Base-by-base conservation (phyloP, 225 moss, liverwort and hornwort species). In the Sphagnum contortum region DNA sequence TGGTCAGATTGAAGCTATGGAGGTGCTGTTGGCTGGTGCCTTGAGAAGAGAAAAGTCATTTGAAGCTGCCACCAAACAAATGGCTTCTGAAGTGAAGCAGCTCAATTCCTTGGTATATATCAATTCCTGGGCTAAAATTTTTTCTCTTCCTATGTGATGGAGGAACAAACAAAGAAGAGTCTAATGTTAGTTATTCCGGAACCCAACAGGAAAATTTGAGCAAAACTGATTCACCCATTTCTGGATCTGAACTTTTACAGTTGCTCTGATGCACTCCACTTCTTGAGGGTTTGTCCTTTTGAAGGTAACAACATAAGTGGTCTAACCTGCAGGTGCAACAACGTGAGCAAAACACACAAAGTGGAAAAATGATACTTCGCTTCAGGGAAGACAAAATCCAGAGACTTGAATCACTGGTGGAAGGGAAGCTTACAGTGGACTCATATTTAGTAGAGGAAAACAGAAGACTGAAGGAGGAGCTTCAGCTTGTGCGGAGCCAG, bases 351-450 rank as follows among this genome's bases (percentile, higher is more conserved):
- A 90, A 96, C 60, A 80, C 95, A 12, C 95, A 96, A 56, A 90
- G 90, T 57, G 78, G 84, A 11, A 92, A 85, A 50, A 92, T 96
- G 95, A 92, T 96, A 55, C 80, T 96, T 50, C 82, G 95, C 12
- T 96, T 96, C 66, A 84, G 92, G 59, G 95, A 96, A 50, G 95
- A 96, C 9, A 96, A 90, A 67, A 92, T 96, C 64, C 86, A 88
- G 48, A 83, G 88, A 66, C 68, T 96, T 64, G 95, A 96, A 75
- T 72, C 69, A 12, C 67, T 88, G 47, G 78, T 87, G 44, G 83
- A 74, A 50, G 83, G 76, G 51, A 78, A 81, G 47, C 4, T 92
- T 63, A 75, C 92, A 0, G 65, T 63, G 48, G 88, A 90, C 45
- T 48, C 64, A 3, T 87, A 78, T 64, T 77, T 86, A 4, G 60